Evolutionary conservation across 495 filamentous ascomycete species (phyloP).

Genomic region (Podospora fimiseda): DNA sequence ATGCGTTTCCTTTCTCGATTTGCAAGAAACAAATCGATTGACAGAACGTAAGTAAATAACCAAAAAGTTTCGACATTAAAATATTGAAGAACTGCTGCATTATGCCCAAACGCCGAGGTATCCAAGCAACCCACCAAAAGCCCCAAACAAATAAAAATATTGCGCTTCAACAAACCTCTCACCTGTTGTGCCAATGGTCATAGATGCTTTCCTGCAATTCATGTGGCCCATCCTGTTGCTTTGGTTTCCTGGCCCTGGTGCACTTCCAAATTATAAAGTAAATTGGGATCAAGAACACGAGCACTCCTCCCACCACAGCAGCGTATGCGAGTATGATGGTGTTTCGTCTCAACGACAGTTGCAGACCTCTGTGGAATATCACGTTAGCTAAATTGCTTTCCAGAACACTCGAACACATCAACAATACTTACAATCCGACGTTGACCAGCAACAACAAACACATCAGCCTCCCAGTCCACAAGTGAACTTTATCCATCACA

Average conservation of each 20-base stretch:
- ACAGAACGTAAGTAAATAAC: too few species aligned
- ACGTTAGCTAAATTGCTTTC: not conserved
- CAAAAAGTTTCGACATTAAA: too few species aligned
- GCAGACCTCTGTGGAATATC: slow-evolving; percentile 17
- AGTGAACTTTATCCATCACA: slow-evolving; percentile 13
- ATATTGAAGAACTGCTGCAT: too few species aligned
- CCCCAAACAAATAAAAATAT: not conserved
- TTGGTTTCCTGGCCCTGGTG: slow-evolving; percentile 7
- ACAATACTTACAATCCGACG: slow-evolving; percentile 24
- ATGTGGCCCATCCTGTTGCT: slow-evolving; percentile 11
- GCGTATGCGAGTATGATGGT: slow-evolving; percentile 24
- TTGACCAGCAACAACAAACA: slow-evolving; percentile 28
- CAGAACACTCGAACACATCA: not conserved
- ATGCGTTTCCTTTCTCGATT: not conserved
- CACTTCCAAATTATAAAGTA: slow-evolving; percentile 23
- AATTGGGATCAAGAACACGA: slow-evolving; percentile 18
- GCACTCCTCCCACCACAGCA: slow-evolving; percentile 16
- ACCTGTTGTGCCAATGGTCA: slow-evolving; percentile 9
- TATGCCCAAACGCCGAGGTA: too few species aligned
- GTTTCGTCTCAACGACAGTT: slow-evolving; percentile 13
- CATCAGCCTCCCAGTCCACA: slow-evolving; percentile 17
- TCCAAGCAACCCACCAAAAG: too few species aligned
- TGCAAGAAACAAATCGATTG: not conserved
- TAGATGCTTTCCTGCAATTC: slow-evolving; percentile 21
- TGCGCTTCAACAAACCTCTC: not conserved